Base-by-base conservation (phyloP, 208 protist genomes). In the Leishmania gerbilli region DNA sequence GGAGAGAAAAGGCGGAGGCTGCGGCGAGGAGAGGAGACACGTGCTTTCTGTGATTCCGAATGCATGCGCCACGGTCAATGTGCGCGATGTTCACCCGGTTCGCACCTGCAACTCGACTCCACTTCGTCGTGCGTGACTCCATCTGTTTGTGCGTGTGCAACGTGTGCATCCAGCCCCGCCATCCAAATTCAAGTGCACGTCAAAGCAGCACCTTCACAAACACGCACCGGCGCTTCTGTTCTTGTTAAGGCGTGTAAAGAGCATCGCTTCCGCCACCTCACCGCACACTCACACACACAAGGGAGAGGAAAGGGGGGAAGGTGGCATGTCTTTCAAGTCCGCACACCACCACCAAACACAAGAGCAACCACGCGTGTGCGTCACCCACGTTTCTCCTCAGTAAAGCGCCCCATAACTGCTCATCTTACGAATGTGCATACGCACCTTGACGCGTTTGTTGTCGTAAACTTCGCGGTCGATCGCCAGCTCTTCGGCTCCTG, bases 381-480 rank as follows among this genome's bases (percentile, higher is more conserved):
- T 24, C 1, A 21, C 76, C 2, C 34, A 76, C 1, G 31, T 64
- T 19, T 19, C 74, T 19, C 55, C 45, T 79, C 85, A 98, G 77
- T 98, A 98, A 27, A 98, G 87, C 9, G 92, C 86, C 21, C 88
- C 84, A 69, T 89, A 88, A 81, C 90, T 93, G 49, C 56, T 90
- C 80, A 98, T 79, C 82, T 98, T 98, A 40, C 95, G 90, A 58
- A 98, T 91, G 87, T 98, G 95, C 79, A 98, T 98, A 72, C 95
- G 90, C 53, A 98, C 95, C 88, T 98, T 98, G 42, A 97, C 95
- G 2, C 95, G 93, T 86, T 97, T 96, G 87, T 98, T 98, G 82
- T 98, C 95, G 79, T 97, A 98, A 82, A 98, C 95, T 83, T 98
- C 95, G 19, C 95, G 90, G 49, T 96, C 90, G 79, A 98, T 98